Evolutionary conservation across 2,329 filamentous ascomycete species (phyloP), one percentile per base, ranked within the genome.

Genomic region (Hirsutella minnesotensis): DNA sequence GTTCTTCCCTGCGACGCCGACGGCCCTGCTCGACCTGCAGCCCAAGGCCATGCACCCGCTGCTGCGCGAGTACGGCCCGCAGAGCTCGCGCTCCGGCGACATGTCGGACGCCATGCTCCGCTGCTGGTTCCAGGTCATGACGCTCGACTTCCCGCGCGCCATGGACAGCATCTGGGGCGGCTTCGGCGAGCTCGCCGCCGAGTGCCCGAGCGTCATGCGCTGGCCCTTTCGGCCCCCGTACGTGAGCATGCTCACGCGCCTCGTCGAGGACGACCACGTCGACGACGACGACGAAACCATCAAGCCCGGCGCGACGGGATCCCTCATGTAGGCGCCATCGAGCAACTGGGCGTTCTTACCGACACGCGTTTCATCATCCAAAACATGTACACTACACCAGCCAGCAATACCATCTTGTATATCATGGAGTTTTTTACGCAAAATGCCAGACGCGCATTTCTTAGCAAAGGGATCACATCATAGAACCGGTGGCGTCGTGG

Each of bases 11-110:
- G 66, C 71, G 20, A 60, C 68, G 9, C 63, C 68, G 7, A 66
- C 77, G 43, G 62, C 67, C 10, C 72, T 90, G 3, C 57, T 88
- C 15, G 83, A 88, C 56, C 66, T 86, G 45, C 74, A 80, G 49
- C 83, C 85, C 3, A 70, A 72, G 49, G 56, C 66, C 3, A 61
- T 71, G 46, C 66, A 70, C 50, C 67, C 64, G 1, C 51, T 75
- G 2, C 53, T 81, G 18, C 67, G 67, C 7, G 56, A 72, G 42
- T 60, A 62, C 42, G 71, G 72, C 0, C 57, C 63, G 3, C 46
- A 43, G 2, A 61, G 59, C 2, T 60, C 53, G 21, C 66, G 64
- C 34, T 55, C 64, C 1, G 72, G 68, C 37, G 72, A 77, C 51
- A 61, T 66, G 9, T 70, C 77, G 19, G 70, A 77, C 33, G 53